Evolutionary conservation across 305 asterid genomes (phyloP).

Genomic region (Euphrasia arctica): DNA sequence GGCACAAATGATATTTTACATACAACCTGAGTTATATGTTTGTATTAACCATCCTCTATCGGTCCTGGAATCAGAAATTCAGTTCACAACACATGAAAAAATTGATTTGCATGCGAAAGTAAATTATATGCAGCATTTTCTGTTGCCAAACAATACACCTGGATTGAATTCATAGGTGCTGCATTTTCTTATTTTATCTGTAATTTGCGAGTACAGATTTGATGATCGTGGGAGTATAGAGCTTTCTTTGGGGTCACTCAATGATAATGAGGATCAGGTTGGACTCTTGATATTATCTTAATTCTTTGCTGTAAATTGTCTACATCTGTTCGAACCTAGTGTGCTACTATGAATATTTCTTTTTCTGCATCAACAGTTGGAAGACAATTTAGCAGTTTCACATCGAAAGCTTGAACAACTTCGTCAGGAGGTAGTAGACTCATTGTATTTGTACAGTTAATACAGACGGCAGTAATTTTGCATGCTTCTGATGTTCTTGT

Average conservation of each 20-base stretch:
- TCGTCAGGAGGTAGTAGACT: conserved; percentile 42
- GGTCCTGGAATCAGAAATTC: conserved; percentile 8
- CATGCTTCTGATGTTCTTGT: conserved; percentile 20
- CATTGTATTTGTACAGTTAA: conserved; percentile 15
- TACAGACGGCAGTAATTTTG: not conserved
- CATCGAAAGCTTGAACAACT: conserved; percentile 58
- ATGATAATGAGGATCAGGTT: conserved; percentile 49
- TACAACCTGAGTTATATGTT: conserved; percentile 2
- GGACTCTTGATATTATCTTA: conserved; percentile 22
- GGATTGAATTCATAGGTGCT: conserved; percentile 18
- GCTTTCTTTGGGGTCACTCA: conserved; percentile 43
- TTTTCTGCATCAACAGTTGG: conserved; percentile 38
- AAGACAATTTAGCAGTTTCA: conserved; percentile 41
- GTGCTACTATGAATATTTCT: conserved; percentile 7
- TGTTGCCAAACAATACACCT: conserved; percentile 3
- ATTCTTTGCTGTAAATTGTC: not conserved
- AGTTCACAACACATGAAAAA: conserved; percentile 2
- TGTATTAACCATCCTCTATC: conserved; percentile 14
- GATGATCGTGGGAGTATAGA: conserved; percentile 45
- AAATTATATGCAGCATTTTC: conserved; percentile 3
- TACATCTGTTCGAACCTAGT: conserved; percentile 13
- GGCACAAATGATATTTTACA: not conserved
- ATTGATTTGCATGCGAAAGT: conserved; percentile 5
- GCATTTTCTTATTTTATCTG: conserved; percentile 15
- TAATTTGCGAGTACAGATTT: conserved; percentile 39